Base-by-base conservation (phyloP, 78 protist species). In the Bodo saltans region DNA sequence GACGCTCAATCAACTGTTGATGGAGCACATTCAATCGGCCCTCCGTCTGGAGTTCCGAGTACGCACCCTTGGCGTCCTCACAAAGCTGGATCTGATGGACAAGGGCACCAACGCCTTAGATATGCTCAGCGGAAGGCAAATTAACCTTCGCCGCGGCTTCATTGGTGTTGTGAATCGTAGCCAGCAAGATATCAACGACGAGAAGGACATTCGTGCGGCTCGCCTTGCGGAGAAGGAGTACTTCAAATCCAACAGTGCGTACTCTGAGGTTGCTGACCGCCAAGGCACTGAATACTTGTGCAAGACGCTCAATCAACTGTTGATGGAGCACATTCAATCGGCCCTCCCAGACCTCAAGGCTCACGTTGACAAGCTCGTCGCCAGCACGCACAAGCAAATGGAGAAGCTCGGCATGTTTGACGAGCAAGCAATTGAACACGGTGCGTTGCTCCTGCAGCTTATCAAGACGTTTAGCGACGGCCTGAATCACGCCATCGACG, bases 11-110 rank as follows among this genome's bases (percentile, higher is more conserved):
- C 53, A 68, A 53, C 30, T 90, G 28, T 85, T 93, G 32, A 74
- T 93, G 83, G 47, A 71, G 42, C 96, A 95, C 92, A 95, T 95
- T 70, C 83, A 86, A 52, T 95, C 95, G n/a, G 35, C 85, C 39
- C 88, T 96, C 42, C n/a, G n/a, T n/a, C n/a, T n/a, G n/a, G n/a
- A n/a, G n/a, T n/a, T n/a, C n/a, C n/a, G n/a, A n/a, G n/a, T n/a
- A n/a, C n/a, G n/a, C n/a, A 96, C 99, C 60, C 68, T 97, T n/a
- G 99, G 98, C 76, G 98, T 97, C 33, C 41, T 91, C 27, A 97
- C 99, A 67, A 97, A 97, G 75, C 29, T 95, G 0, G 99, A 97
- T 84, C 76, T 97, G 32, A 95, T 97, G 98, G 99, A 97, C 87
- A 33, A 74, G 33, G 99, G 99, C 38, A 95, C 98, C 0, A 94